Percentiles rank a stretch among this genome's conserved stretches.
Conservation (phyloP, 2,329 filamentous ascomycete genomes). For the Plenodomus lindquistii region DNA sequence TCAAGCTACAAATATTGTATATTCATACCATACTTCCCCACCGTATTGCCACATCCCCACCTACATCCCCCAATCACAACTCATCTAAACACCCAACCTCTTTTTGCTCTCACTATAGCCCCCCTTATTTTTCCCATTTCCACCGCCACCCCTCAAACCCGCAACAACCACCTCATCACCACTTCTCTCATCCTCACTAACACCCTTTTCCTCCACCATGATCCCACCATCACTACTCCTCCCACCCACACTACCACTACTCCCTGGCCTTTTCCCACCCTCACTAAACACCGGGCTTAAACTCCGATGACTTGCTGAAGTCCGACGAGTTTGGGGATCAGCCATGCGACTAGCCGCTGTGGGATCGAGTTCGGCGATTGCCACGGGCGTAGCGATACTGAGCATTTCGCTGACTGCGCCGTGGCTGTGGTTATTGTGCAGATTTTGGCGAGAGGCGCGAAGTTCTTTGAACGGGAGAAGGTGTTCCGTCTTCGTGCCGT, state of each 20-base stretch:
- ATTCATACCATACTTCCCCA: too few relatives aligned
- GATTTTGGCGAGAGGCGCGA: slow-evolving; percentile 1
- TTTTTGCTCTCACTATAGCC: too few relatives aligned
- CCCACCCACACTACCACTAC: slow-evolving; percentile 16
- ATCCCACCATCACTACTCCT: slow-evolving; percentile 35
- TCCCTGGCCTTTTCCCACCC: slow-evolving; percentile 4
- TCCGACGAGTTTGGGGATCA: neutral
- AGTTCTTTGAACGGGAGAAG: neutral
- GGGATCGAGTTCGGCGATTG: slow-evolving; percentile 44
- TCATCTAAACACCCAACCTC: too few relatives aligned
- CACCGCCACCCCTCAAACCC: neutral
- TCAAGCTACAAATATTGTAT: too few relatives aligned
- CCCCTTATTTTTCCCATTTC: neutral
- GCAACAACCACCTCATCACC: slow-evolving; percentile 20
- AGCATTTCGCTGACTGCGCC: slow-evolving; percentile 41
- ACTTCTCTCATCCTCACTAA: slow-evolving; percentile 43
- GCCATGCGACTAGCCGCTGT: slow-evolving; percentile 33
- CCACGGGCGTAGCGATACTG: slow-evolving; percentile 40
- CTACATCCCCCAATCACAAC: too few relatives aligned
- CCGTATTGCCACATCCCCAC: too few relatives aligned
- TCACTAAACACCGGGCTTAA: slow-evolving; percentile 39
- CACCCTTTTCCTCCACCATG: slow-evolving; percentile 48
- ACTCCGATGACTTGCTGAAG: slow-evolving; percentile 26
- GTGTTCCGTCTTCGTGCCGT: neutral
- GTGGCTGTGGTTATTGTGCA: slow-evolving; percentile 19